Conservation (phyloP, 106 monocot species). For the Gastrodia elata region DNA sequence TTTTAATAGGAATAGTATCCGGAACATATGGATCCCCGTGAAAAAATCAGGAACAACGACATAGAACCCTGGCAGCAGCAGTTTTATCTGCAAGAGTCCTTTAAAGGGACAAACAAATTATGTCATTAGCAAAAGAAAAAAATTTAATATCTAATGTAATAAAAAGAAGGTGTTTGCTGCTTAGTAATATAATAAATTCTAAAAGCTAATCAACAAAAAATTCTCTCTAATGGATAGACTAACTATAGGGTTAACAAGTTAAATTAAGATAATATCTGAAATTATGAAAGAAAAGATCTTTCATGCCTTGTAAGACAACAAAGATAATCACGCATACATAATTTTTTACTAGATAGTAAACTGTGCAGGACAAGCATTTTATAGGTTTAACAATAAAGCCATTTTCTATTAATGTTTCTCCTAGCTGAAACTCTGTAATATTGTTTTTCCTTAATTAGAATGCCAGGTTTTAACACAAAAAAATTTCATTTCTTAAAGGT, state of each 20-base stretch:
- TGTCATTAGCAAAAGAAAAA: not conserved
- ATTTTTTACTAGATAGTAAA: not conserved
- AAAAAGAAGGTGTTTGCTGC: not conserved
- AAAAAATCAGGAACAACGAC: constrained; percentile 77
- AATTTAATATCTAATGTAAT: not conserved
- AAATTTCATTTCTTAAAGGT: too few species aligned
- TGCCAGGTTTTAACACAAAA: not conserved
- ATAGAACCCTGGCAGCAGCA: constrained; percentile 50
- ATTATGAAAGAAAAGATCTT: too few species aligned
- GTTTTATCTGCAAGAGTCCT: constrained; percentile 31
- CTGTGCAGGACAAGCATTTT: not conserved
- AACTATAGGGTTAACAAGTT: too few species aligned
- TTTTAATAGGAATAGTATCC: constrained; percentile 15
- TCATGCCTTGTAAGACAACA: not conserved
- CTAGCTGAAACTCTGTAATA: too few species aligned
- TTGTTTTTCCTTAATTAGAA: not conserved
- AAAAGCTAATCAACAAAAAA: too few species aligned
- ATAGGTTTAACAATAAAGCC: not conserved
- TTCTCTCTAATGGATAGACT: too few species aligned
- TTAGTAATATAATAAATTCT: too few species aligned
- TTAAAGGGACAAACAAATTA: not conserved
- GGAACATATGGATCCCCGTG: constrained; percentile 39
- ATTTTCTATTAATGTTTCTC: too few species aligned
- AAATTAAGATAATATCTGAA: too few species aligned
- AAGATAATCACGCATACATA: not conserved